Conservation (phyloP, 2,329 filamentous ascomycete species). For the Gnomoniopsis smithogilvyi region DNA sequence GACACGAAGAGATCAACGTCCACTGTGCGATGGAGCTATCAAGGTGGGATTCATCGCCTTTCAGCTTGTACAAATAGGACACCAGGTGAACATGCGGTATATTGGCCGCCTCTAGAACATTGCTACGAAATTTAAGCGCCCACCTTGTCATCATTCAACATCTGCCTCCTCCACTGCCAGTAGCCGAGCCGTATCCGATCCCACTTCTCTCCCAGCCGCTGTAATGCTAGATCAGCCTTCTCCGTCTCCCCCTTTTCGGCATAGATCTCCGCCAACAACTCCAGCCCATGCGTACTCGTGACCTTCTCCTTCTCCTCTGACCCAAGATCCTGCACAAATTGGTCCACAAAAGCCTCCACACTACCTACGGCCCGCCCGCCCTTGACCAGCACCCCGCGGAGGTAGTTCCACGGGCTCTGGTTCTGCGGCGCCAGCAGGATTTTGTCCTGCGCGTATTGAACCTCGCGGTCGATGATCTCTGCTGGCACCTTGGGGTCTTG, state of each 20-base stretch:
- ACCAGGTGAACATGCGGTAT: too few relatives aligned
- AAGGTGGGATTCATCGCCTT: too few relatives aligned
- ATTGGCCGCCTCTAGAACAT: too few relatives aligned
- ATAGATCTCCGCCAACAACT: conserved; percentile 69
- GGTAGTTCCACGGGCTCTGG: conserved; percentile 90
- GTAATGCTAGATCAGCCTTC: conserved; percentile 67
- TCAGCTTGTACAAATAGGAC: too few relatives aligned
- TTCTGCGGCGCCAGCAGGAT: conserved; percentile 86
- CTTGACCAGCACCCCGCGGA: conserved; percentile 71
- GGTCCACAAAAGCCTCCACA: conserved; percentile 45
- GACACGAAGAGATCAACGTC: too few relatives aligned
- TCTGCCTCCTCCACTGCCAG: conserved; percentile 73
- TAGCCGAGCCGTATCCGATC: conserved; percentile 90
- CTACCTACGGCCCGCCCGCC: conserved; percentile 49
- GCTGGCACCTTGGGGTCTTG: conserved; percentile 56
- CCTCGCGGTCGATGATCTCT: conserved; percentile 68
- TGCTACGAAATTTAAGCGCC: neutral
- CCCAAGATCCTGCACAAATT: conserved; percentile 47
- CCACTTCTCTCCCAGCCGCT: conserved; percentile 76
- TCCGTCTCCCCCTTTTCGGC: conserved; percentile 52
- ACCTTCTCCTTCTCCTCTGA: conserved; percentile 47
- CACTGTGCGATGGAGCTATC: too few relatives aligned
- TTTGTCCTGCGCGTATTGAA: conserved; percentile 69
- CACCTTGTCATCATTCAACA: conserved; percentile 29
- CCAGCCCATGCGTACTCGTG: conserved; percentile 64